These are phyloP conservation scores for Ottelia alismoides DNA, from an alignment of 106 monocot genomes.

Conservation along the genomic window DNA sequence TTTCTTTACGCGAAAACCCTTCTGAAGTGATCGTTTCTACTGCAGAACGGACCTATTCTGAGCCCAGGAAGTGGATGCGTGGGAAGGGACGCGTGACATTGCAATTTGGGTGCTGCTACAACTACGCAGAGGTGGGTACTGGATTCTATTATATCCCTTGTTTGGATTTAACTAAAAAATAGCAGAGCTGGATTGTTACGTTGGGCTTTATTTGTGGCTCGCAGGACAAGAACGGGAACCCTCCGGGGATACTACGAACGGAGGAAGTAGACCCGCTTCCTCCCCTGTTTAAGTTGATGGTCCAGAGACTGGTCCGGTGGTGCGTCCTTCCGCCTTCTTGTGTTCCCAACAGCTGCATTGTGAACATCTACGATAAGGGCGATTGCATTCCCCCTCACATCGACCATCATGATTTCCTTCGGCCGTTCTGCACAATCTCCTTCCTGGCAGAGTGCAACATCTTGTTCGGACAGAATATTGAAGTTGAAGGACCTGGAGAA, in stretches of 20 bases:
- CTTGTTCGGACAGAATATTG: slow-evolving; percentile 56
- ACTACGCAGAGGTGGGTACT: slow-evolving; percentile 56
- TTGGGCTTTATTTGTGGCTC: neutral
- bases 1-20: too few species aligned
- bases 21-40: too few species aligned
- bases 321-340: slow-evolving; percentile 57
- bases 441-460: slow-evolving; percentile 83
- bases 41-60: slow-evolving; percentile 82
- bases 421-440: slow-evolving; percentile 82
- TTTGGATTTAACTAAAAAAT: too few species aligned
- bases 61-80: slow-evolving; percentile 75
- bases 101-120: slow-evolving; percentile 95
- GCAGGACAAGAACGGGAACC: slow-evolving; percentile 82
- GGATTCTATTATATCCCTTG: neutral
- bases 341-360: slow-evolving; percentile 81
- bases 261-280: slow-evolving; percentile 55
- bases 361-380: slow-evolving; percentile 80
- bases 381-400: slow-evolving; percentile 94
- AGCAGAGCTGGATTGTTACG: too few species aligned
- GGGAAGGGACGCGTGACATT: slow-evolving; percentile 86
- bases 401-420: slow-evolving; percentile 79
- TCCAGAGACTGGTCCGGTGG: slow-evolving; percentile 66
- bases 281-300: slow-evolving; percentile 61
- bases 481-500: slow-evolving; percentile 40
- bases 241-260: slow-evolving; percentile 53